Percentiles rank a stretch among this genome's conserved stretches.
Evolutionary conservation across 1,139 yeast species (phyloP).

Genomic region (Spathaspora sp.): DNA sequence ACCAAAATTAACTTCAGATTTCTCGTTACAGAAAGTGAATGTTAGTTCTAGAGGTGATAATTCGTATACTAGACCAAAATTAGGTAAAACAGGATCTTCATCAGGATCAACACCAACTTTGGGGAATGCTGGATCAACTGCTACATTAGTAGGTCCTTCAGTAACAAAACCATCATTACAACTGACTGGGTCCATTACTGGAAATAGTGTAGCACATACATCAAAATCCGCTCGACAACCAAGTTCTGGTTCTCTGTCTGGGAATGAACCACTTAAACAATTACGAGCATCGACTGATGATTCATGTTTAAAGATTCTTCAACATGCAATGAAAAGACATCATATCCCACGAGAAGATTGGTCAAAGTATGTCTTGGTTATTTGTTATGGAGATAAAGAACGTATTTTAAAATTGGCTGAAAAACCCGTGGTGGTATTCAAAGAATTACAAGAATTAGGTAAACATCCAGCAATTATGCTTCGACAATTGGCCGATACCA

Average conservation of each 20-base stretch:
- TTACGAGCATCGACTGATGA: conserved; percentile 88
- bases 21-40: conserved; percentile 14
- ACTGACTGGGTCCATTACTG: background rate
- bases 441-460: conserved; percentile 84
- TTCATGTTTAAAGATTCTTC: conserved; percentile 85
- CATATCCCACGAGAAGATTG: conserved; percentile 79
- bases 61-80: background rate
- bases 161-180: background rate
- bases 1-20: conserved; percentile 11
- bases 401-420: conserved; percentile 81
- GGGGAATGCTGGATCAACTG: background rate
- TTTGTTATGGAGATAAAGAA: conserved; percentile 90
- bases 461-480: conserved; percentile 92
- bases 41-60: background rate
- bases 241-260: conserved; percentile 6
- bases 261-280: conserved; percentile 75
- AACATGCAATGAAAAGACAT: conserved; percentile 87
- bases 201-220: background rate
- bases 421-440: conserved; percentile 85
- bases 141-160: background rate
- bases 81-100: background rate
- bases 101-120: background rate
- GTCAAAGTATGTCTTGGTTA: conserved; percentile 85
- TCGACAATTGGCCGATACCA: conserved; percentile 63
- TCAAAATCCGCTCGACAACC: conserved; percentile 9